Evolutionary conservation across 2,329 filamentous ascomycete genomes (phyloP).

Genomic region (Beauveria bassiana): DNA sequence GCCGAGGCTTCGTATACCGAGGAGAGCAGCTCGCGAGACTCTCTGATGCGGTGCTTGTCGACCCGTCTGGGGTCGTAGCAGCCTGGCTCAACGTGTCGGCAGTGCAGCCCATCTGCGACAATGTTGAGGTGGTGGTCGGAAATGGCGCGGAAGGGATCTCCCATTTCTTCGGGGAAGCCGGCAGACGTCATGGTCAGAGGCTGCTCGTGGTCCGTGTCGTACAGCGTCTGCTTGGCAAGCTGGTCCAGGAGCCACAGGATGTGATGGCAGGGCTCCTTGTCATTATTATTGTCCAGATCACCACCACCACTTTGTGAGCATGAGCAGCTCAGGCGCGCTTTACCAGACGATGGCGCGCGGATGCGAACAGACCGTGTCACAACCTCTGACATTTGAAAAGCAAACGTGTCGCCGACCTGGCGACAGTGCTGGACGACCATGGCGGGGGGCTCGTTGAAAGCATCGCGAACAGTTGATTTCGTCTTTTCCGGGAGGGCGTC

Average conservation of each 20-base stretch:
- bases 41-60: conserved; percentile 34
- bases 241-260: conserved; percentile 48
- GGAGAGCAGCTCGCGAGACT: conserved; percentile 44
- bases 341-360: conserved; percentile 31
- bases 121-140: conserved; percentile 43
- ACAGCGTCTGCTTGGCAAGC: conserved; percentile 40
- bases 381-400: conserved; percentile 49
- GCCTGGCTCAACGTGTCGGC: conserved; percentile 29
- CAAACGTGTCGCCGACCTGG: conserved; percentile 39
- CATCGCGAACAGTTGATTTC: conserved; percentile 32
- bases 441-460: conserved; percentile 40
- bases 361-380: conserved; percentile 46
- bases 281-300: conserved; percentile 13
- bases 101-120: conserved; percentile 45
- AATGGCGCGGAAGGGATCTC: conserved; percentile 41
- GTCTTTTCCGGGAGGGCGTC: conserved; percentile 30
- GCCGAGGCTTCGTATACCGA: conserved; percentile 31
- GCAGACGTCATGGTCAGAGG: conserved; percentile 34
- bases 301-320: conserved; percentile 24
- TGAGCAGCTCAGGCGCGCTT: conserved; percentile 37
- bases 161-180: conserved; percentile 39
- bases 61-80: conserved; percentile 22
- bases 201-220: conserved; percentile 25
- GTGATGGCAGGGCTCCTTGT: conserved; percentile 37
- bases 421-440: conserved; percentile 44